Conservation (phyloP, 169 alveolate genomes). For the Cryptosporidium canis region DNA sequence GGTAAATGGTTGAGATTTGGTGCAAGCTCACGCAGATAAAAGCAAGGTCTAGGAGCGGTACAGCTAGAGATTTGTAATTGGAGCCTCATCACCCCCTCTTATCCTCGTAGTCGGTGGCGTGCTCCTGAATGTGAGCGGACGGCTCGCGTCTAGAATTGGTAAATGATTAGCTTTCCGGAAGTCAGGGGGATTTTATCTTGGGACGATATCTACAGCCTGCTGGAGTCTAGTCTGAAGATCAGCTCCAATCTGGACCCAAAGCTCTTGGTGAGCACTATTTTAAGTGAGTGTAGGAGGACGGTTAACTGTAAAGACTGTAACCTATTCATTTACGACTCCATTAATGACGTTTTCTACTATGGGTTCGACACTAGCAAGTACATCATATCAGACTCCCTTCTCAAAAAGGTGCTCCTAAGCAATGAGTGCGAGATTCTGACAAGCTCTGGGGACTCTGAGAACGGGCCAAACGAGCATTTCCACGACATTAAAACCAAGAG, state of each 20-base stretch:
- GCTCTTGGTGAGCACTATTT: slow-evolving; percentile 1
- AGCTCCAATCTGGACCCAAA: slow-evolving; percentile 57
- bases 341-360: slow-evolving; percentile 38
- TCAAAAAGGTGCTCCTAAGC: slow-evolving; percentile 1
- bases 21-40: neutral
- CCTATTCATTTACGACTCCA: slow-evolving; percentile 30
- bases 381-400: neutral
- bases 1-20: neutral
- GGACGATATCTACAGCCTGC: slow-evolving; percentile 27
- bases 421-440: slow-evolving; percentile 10
- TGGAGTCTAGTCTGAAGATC: slow-evolving; percentile 30
- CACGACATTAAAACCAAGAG: neutral
- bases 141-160: neutral
- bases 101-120: neutral
- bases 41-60: neutral
- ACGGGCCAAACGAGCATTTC: neutral
- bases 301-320: slow-evolving; percentile 52
- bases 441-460: neutral
- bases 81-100: neutral
- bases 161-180: slow-evolving; percentile 3
- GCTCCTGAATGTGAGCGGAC: neutral
- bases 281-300: slow-evolving; percentile 11
- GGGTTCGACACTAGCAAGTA: slow-evolving; percentile 61
- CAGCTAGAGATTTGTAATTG: neutral
- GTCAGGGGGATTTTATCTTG: slow-evolving; percentile 29